phyloP scores from a whole-genome alignment of 805 yeast genomes.

The Ogataea chonburiensis region DNA sequence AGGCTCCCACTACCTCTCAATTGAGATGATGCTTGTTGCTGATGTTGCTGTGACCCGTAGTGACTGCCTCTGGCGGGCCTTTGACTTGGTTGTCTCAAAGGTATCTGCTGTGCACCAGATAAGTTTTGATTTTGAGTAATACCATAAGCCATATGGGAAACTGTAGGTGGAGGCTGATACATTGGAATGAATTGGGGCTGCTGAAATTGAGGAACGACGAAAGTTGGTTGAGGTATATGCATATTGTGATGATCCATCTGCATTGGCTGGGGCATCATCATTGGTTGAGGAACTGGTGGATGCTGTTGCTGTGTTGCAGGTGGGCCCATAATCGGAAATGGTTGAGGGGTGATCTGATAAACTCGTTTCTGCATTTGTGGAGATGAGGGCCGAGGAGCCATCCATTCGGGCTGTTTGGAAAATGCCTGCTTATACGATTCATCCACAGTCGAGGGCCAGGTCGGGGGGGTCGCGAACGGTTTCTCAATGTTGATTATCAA shows the following conservation, averaged over 20 bases:
- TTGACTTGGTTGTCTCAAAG: constrained; percentile 17
- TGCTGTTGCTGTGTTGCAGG: constrained; percentile 20
- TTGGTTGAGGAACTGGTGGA: constrained; percentile 20
- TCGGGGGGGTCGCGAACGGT: constrained; percentile 73
- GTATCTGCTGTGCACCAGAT: constrained; percentile 12
- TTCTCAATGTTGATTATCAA: constrained; percentile 48
- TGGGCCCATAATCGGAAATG: constrained; percentile 24
- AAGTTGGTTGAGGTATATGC: constrained; percentile 20
- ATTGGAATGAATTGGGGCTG: constrained; percentile 22
- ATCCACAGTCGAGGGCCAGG: constrained; percentile 59
- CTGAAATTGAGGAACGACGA: constrained; percentile 22
- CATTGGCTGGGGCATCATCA: constrained; percentile 23
- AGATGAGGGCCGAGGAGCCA: constrained; percentile 22
- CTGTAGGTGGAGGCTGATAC: constrained; percentile 20
- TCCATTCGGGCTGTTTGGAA: constrained; percentile 39
- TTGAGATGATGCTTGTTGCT: no score
- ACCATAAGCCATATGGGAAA: constrained; percentile 21
- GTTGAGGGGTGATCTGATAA: constrained; percentile 24
- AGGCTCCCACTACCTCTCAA: no score
- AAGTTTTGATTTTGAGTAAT: constrained; percentile 15
- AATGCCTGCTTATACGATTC: constrained; percentile 54
- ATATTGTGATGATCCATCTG: constrained; percentile 20
- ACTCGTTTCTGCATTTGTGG: constrained; percentile 21
- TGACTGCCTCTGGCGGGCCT: constrained; percentile 16
- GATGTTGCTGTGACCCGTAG: constrained; percentile 16